These are phyloP conservation scores for Globisporangium rhizosaccharum DNA, from an alignment of 352 stramenopile species.

Conservation along the genomic window DNA sequence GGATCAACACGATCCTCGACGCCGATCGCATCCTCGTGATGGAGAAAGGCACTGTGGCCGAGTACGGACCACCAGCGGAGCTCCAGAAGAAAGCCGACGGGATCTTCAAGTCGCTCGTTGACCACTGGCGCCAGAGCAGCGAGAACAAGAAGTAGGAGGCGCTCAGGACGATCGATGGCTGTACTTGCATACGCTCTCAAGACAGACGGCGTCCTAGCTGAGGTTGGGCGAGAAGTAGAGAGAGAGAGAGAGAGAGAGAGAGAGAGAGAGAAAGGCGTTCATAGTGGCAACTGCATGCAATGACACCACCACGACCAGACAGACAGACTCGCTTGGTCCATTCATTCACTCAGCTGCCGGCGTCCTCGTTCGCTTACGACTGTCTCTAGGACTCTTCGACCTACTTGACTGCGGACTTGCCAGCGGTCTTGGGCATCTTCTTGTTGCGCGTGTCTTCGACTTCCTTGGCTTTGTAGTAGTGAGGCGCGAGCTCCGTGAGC, in stretches of 20 bases:
- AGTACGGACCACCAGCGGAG: constrained; percentile 90
- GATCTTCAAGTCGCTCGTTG: constrained; percentile 69
- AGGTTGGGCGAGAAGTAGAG: no score
- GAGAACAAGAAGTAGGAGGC: background rate
- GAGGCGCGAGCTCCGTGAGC: constrained; percentile 98
- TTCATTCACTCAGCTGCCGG: no score
- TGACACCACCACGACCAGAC: background rate
- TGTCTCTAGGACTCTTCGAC: no score
- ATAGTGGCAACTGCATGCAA: no score
- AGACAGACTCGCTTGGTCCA: background rate
- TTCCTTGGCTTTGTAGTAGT: constrained; percentile 99
- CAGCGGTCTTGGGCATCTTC: constrained; percentile 94
- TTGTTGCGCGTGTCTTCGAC: constrained; percentile 94
- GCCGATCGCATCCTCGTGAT: constrained; percentile 95
- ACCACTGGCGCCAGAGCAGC: constrained; percentile 60
- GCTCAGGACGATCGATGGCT: no score
- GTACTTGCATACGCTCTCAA: no score
- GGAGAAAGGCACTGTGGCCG: constrained; percentile 88
- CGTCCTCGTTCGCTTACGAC: no score
- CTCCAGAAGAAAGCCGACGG: constrained; percentile 61
- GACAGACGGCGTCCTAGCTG: no score
- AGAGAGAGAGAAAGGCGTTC: no score
- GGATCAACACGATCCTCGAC: constrained; percentile 96
- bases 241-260: no score
- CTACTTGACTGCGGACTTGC: constrained; percentile 31